Evolutionary conservation across 805 yeast genomes (phyloP).

Genomic region (Ogataea pini): DNA sequence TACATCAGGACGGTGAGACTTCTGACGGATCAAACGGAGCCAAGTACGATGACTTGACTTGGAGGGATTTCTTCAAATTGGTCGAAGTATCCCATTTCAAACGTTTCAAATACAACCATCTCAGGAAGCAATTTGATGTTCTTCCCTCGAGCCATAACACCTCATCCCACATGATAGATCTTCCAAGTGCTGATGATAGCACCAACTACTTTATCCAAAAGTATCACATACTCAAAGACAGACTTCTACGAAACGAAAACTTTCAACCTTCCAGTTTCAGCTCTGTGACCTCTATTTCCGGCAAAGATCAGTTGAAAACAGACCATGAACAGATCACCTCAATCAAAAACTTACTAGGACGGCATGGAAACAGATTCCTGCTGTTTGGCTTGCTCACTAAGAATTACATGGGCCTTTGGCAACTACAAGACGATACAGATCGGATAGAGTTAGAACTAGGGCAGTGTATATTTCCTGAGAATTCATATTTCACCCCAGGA

Average conservation of each 20-base stretch:
- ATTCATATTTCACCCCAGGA: slow-evolving; percentile 71
- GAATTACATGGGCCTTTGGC: slow-evolving; percentile 66
- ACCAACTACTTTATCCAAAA: slow-evolving; percentile 52
- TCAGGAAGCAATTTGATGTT: slow-evolving; percentile 61
- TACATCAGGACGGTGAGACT: slow-evolving; percentile 15
- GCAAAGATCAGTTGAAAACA: slow-evolving; percentile 19
- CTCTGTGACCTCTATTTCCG: slow-evolving; percentile 45
- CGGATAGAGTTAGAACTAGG: slow-evolving; percentile 64
- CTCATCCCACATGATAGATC: slow-evolving; percentile 11
- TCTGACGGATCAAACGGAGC: not conserved
- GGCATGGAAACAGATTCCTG: slow-evolving; percentile 74
- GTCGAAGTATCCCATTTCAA: slow-evolving; percentile 69
- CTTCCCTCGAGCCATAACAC: slow-evolving; percentile 2
- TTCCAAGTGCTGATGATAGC: slow-evolving; percentile 30
- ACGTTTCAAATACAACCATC: slow-evolving; percentile 57
- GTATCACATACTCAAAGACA: slow-evolving; percentile 64
- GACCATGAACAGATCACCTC: slow-evolving; percentile 51
- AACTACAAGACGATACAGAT: slow-evolving; percentile 81
- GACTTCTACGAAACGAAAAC: slow-evolving; percentile 72
- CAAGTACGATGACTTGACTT: slow-evolving; percentile 41
- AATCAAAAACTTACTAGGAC: slow-evolving; percentile 82
- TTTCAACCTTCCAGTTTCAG: slow-evolving; percentile 57
- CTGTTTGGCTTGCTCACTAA: slow-evolving; percentile 74
- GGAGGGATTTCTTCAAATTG: slow-evolving; percentile 73
- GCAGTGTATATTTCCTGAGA: slow-evolving; percentile 61